A percentile compares a stretch with the other conserved stretches of the same genome.
These are phyloP conservation scores for Coemansia sp. DNA, from an alignment of 192 early-diverging fungal species.

Conservation along the genomic window DNA sequence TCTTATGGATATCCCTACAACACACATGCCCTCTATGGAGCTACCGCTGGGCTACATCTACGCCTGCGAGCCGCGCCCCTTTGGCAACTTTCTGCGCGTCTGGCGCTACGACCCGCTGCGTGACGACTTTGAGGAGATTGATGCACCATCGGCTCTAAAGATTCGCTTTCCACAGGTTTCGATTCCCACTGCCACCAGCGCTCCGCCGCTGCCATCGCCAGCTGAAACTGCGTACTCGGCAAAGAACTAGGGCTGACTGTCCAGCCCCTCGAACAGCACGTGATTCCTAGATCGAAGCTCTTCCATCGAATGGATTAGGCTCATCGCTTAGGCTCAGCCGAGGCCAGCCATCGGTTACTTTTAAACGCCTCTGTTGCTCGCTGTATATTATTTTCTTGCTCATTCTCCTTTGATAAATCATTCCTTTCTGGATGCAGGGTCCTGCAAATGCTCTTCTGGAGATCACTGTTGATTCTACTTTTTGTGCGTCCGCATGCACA, in stretches of 20 bases:
- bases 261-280: background rate
- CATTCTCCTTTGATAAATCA: background rate
- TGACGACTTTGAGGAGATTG: constrained; percentile 47
- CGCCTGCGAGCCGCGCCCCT: constrained; percentile 78
- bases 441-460: constrained; percentile 4
- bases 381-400: background rate
- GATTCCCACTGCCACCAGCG: constrained; percentile 10
- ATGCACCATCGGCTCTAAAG: constrained; percentile 32
- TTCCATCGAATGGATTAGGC: constrained; percentile 1
- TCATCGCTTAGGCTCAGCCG: background rate
- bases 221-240: constrained; percentile 32
- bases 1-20: constrained; percentile 78
- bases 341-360: constrained; percentile 1
- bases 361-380: background rate
- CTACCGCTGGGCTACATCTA: constrained; percentile 83
- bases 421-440: constrained; percentile 1
- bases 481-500: constrained; percentile 11
- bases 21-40: constrained; percentile 75
- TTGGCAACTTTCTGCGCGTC: constrained; percentile 62
- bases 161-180: constrained; percentile 38
- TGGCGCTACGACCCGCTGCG: constrained; percentile 29
- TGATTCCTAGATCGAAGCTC: background rate
- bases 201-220: constrained; percentile 43
- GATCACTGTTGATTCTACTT: constrained; percentile 5
- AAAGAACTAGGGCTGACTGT: background rate